phyloP scores from a whole-genome alignment of 2,329 filamentous ascomycete genomes.

The Alternaria tenuissima region DNA sequence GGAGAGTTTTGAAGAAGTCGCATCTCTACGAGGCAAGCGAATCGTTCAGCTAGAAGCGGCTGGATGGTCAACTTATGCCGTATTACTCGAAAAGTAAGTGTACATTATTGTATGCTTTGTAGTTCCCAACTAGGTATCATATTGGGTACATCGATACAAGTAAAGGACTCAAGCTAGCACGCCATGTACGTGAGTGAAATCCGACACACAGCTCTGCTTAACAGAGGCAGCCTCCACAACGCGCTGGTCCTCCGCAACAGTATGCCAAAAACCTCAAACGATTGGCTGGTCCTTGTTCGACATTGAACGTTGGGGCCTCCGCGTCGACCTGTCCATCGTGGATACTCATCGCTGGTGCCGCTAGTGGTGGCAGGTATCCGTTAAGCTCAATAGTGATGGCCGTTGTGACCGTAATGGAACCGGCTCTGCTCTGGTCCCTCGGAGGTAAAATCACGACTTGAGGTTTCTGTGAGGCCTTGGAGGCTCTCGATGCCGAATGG shows the following conservation, averaged over 20 bases:
- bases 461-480: background rate
- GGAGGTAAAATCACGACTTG: background rate
- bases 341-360: constrained; percentile 4
- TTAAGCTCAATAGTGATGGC: constrained; percentile 25
- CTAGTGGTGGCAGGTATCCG: background rate
- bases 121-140: background rate
- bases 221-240: constrained; percentile 3
- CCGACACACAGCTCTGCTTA: background rate
- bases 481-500: background rate
- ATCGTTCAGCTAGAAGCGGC: constrained; percentile 30
- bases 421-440: background rate
- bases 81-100: constrained; percentile 14
- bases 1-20: constrained; percentile 32
- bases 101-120: background rate
- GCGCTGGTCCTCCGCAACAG: background rate
- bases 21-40: constrained; percentile 26
- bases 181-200: background rate
- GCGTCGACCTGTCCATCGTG: constrained; percentile 20
- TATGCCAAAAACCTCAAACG: background rate
- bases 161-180: background rate
- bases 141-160: background rate
- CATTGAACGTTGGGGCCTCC: constrained; percentile 26
- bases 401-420: constrained; percentile 31
- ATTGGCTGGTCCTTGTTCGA: constrained; percentile 15
- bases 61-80: constrained; percentile 39